Conservation (phyloP, 192 early-diverging fungal genomes). For the Backusella morwellensis region DNA sequence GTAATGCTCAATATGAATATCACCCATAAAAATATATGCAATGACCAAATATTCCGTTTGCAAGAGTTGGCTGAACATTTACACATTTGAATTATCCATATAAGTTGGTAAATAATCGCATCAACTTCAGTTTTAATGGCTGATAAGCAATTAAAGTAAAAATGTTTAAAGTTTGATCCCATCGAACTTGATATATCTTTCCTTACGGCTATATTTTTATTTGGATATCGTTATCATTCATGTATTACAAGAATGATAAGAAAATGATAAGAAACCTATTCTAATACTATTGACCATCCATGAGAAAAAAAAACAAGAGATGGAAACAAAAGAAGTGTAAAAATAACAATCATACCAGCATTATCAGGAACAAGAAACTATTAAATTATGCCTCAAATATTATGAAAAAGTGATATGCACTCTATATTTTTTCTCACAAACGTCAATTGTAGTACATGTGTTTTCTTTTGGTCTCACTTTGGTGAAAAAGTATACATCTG, state of each 20-base stretch:
- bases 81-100: too few relatives aligned
- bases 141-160: too few relatives aligned
- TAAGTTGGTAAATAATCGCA: too few relatives aligned
- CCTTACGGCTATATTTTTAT: background rate
- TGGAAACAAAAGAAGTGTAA: background rate
- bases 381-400: too few relatives aligned
- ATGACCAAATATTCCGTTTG: too few relatives aligned
- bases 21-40: too few relatives aligned
- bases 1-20: too few relatives aligned
- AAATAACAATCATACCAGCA: background rate
- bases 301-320: background rate
- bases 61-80: too few relatives aligned
- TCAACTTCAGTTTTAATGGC: too few relatives aligned
- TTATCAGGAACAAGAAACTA: too few relatives aligned
- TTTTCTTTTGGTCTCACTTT: background rate
- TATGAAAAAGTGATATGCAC: background rate
- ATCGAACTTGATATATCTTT: background rate
- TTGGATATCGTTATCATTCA: background rate
- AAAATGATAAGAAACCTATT: background rate
- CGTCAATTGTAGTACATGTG: background rate
- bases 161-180: conserved; percentile 12
- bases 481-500: background rate
- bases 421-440: background rate
- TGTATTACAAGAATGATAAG: background rate
- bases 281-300: background rate